Evolutionary conservation across 2,329 filamentous ascomycete species (phyloP), one percentile per base, ranked within the genome.

Genomic region (Neofusicoccum parvum): DNA sequence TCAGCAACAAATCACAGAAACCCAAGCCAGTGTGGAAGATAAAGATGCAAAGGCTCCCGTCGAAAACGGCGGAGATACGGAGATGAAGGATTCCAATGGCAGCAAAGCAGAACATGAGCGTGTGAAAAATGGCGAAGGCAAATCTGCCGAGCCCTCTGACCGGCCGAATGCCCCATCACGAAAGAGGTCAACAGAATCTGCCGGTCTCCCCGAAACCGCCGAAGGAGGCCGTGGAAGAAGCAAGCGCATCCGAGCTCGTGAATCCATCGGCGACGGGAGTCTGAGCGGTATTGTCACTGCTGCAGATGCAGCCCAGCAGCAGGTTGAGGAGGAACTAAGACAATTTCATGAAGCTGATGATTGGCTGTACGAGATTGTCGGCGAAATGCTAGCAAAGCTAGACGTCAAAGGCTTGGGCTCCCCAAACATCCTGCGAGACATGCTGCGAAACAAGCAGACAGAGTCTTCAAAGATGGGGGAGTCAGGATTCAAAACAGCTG

Each of bases 141-240:
- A 37, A 12, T 41, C 64, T 9, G 39, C 23, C 17, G 68, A 68
- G 15, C 32, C 60, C n/a, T 34, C 58, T 5, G 81, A 80, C 62
- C 69, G 68, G 54, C 73, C 79, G n/a, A 76, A 72, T 54, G 71
- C 76, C 4, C 78, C 78, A 11, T 81, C 81, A 23, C 81, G 87
- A 20, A 90, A 90, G 73, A 80, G 87, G 65, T 88, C 87, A 2
- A 86, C 85, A 14, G 85, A 87, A 60, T 85, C 84, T 20, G 84
- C 86, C 56, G 85, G 84, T 10, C 79, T 88, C 34, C 82, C 86
- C 2, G 87, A 89, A 60, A 81, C 80, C 12, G 78, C 78, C 12
- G 87, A 89, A 67, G 84, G 84, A 58, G 82, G 83, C 20, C 81
- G 87, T 54, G 78, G 80, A 12, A 86, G 87, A 70, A 88, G 87